Base-by-base conservation (phyloP, 176 grass and related monocot species). In the Urochloa ruziziensis region DNA sequence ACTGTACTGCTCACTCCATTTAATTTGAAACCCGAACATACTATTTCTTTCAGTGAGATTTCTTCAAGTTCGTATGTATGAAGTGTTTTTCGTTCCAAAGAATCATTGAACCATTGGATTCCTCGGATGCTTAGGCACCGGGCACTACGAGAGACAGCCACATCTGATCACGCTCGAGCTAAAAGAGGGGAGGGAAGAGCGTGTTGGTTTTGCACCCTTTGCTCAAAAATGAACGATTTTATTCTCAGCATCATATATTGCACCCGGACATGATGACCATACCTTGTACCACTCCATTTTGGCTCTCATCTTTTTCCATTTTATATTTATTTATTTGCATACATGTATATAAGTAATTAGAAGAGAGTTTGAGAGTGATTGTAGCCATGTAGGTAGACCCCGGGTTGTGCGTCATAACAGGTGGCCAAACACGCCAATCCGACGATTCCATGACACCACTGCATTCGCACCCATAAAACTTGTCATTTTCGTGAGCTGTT, bases 371-470 rank as follows among this genome's bases (percentile, higher is more conserved):
- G n/a, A n/a, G n/a, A 34, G 48, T 53, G 62, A 80, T 80, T 75
- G 21, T 1, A 0, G n/a, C n/a, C 11, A 85, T 85, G 53, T 2
- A 1, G 17, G 53, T 60, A 62, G 82, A 81, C 71, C 21, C 34
- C 54, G 27, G 62, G 15, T 53, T 29, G 18, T 74, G 87, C 71
- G 7, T 44, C 34, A 9, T 28, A 85, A 85, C 88, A 89, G 88
- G 71, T 86, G 78, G 88, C 88, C 88, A 89, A 81, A 86, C 83
- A 77, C 78, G 13, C n/a, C 83, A 86, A 82, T 65, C 73, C 58
- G 23, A 12, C 15, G 33, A 30, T 52, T 23, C 56, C 56, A 61
- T 59, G 16, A 44, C 49, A 33, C n/a, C n/a, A n/a, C 8, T 49
- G 19, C 63, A 10, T 61, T 17, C 27, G 36, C 79, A 53, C 47